Evolutionary conservation across 148 eudicot genomes (phyloP), one percentile per base, ranked within the genome.

Genomic region (Fagopyrum esculentum): DNA sequence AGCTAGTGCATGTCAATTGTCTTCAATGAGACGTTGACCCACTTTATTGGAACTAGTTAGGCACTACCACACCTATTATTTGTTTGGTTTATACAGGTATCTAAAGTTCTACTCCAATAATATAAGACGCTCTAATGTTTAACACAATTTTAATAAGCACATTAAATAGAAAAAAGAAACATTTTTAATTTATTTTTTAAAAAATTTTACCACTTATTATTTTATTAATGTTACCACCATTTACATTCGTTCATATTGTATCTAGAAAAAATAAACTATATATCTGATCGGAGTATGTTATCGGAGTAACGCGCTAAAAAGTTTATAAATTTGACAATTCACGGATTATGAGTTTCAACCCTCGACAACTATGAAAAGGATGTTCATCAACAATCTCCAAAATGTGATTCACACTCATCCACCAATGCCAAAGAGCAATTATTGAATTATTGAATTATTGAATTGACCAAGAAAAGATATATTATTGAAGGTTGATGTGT

Each of bases 381-480:
- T 29, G 3, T 61, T 9, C 44, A 61, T 43, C 68, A 61, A 29
- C 11, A 1, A 61, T 61, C 68, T 61, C 12, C 68, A 26, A 26
- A 4, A 26, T 61, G 68, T 61, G 68, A 26, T n/a, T 43, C 43
- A 26, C 68, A 29, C 43, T 61, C 30, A 29, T 29, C 68, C 68
- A 61, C 68, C 30, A 26, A 29, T 9, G 43, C 68, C 66, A 26
- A 3, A 3, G 29, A 59, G 3, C 29, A 56, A 26, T 59, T 19
- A 35, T 61, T 61, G 68, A 56, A 26, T 59, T 19, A 35, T 61
- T 61, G 68, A 56, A 26, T 59, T 19, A 35, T 61, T 61, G 68
- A 61, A 29, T 29, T 15, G 68, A 43, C 4, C 43, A 61, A 9
- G 68, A 10, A 29, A 61, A 61, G 0, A 61, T 35, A 61, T 61